phyloP scores from a whole-genome alignment of 257 asterid genomes.

The Cynanchum wilfordii region DNA sequence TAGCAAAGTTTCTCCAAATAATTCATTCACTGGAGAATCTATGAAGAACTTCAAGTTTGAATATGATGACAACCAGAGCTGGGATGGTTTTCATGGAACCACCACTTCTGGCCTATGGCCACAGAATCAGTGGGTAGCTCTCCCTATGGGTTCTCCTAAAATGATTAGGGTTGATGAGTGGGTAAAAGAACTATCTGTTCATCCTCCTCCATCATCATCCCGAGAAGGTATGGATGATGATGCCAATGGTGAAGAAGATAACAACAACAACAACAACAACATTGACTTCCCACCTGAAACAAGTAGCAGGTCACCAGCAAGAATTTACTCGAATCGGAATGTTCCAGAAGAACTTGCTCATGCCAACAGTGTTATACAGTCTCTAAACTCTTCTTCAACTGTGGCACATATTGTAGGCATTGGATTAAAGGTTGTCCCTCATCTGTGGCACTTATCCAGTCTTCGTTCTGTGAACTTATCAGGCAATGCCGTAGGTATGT shows the following conservation, averaged over 20 bases:
- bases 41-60: slow-evolving; percentile 22
- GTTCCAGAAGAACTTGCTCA: slow-evolving; percentile 51
- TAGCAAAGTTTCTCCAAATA: slow-evolving; percentile 34
- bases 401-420: slow-evolving; percentile 69
- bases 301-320: slow-evolving; percentile 22
- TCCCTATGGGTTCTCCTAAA: slow-evolving; percentile 48
- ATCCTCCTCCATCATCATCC: slow-evolving; percentile 31
- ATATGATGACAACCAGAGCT: slow-evolving; percentile 26
- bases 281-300: slow-evolving; percentile 29
- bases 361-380: slow-evolving; percentile 60
- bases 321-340: slow-evolving; percentile 21
- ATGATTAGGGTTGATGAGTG: slow-evolving; percentile 50
- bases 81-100: slow-evolving; percentile 46
- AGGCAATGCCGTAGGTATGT: slow-evolving; percentile 60
- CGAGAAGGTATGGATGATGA: slow-evolving; percentile 22
- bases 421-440: slow-evolving; percentile 60
- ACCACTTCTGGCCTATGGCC: slow-evolving; percentile 53
- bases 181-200: slow-evolving; percentile 49
- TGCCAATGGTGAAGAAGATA: slow-evolving; percentile 23
- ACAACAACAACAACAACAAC: slow-evolving; percentile 10
- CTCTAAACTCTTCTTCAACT: slow-evolving; percentile 59
- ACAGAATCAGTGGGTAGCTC: slow-evolving; percentile 83
- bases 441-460: slow-evolving; percentile 44
- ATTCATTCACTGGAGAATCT: slow-evolving; percentile 28
- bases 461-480: slow-evolving; percentile 81